phyloP scores from a whole-genome alignment of 352 stramenopile genomes.

The Globisporangium alternatum region DNA sequence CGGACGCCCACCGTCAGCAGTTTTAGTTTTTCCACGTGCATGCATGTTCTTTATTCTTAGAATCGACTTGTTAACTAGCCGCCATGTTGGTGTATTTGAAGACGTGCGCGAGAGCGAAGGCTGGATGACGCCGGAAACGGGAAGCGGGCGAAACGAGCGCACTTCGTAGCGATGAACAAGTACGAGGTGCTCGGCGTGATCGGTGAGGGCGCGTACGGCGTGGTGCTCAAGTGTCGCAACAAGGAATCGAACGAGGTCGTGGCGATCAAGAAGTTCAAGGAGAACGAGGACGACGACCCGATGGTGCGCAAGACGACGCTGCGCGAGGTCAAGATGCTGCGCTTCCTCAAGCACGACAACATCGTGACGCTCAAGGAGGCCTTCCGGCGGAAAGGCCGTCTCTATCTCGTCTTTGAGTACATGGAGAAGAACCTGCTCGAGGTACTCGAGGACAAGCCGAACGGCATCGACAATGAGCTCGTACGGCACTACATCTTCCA shows the following conservation, averaged over 20 bases:
- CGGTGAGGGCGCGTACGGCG: slow-evolving; percentile 93
- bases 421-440: slow-evolving; percentile 97
- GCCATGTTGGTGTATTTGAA: not conserved
- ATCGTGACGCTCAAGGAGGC: slow-evolving; percentile 98
- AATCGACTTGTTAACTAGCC: not conserved
- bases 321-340: slow-evolving; percentile 98
- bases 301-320: slow-evolving; percentile 93
- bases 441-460: slow-evolving; percentile 90
- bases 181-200: slow-evolving; percentile 93
- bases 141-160: slow-evolving; percentile 1
- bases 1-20: not conserved
- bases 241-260: slow-evolving; percentile 97
- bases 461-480: slow-evolving; percentile 87
- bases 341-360: slow-evolving; percentile 97
- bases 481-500: slow-evolving; percentile 99
- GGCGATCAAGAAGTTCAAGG: slow-evolving; percentile 99
- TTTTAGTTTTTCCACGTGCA: not conserved
- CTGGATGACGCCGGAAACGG: slow-evolving; percentile 10
- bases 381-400: slow-evolving; percentile 94
- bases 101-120: not conserved
- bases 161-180: slow-evolving; percentile 86
- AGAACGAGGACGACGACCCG: slow-evolving; percentile 88
- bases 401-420: slow-evolving; percentile 99
- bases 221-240: slow-evolving; percentile 91
- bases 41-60: not conserved